A percentile compares a stretch with the other conserved stretches of the same genome.
phyloP scores from a whole-genome alignment of 306 rosid species.

The Arachis stenosperma region DNA sequence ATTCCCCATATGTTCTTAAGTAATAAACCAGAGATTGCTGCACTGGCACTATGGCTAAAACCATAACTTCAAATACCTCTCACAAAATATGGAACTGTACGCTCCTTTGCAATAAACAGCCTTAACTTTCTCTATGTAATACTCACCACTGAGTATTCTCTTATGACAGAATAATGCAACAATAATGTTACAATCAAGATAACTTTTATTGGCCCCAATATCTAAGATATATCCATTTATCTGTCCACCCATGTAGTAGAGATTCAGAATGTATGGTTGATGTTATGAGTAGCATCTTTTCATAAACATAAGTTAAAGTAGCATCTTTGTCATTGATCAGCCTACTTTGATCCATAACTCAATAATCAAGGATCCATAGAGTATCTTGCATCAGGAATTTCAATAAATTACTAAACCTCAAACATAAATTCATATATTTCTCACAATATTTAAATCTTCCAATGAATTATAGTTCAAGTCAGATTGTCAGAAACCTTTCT shows the following conservation, averaged over 20 bases:
- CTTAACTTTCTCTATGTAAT: conserved; percentile 11
- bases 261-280: conserved; percentile 10
- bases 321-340: conserved; percentile 13
- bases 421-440: not conserved
- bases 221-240: too few species aligned
- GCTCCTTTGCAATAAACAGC: not conserved
- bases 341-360: conserved; percentile 11
- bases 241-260: conserved; percentile 10
- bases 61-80: conserved; percentile 32
- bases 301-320: not conserved
- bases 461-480: conserved; percentile 2
- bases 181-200: conserved; percentile 7
- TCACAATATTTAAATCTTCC: not conserved
- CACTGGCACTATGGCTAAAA: conserved; percentile 24
- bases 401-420: not conserved
- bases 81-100: conserved; percentile 30
- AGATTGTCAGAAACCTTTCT: conserved; percentile 5
- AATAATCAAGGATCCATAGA: conserved; percentile 1
- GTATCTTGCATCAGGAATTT: conserved; percentile 19
- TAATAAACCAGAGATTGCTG: conserved; percentile 28
- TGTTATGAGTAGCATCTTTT: not conserved
- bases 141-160: not conserved
- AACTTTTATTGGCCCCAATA: not conserved
- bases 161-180: conserved; percentile 11
- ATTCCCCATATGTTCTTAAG: conserved; percentile 12